phyloP scores from a whole-genome alignment of 2,329 filamentous ascomycete species.

The Diaporthe batatas region DNA sequence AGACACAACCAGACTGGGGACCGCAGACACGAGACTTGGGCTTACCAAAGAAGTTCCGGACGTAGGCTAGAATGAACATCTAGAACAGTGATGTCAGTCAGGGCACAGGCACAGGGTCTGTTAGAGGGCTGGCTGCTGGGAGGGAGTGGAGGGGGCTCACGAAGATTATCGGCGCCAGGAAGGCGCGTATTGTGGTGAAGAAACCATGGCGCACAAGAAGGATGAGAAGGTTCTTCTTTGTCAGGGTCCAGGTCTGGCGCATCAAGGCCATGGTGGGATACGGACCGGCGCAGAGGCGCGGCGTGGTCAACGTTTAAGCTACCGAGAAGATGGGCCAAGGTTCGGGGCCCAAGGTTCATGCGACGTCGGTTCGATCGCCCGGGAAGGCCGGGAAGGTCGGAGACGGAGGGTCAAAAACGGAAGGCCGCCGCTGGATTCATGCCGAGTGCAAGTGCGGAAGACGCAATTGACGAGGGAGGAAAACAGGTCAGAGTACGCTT shows the following conservation, averaged over 20 bases:
- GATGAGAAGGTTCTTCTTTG: constrained; percentile 73
- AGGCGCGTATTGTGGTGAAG: constrained; percentile 65
- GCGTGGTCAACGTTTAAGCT: constrained; percentile 17
- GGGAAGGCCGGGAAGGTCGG: constrained; percentile 8
- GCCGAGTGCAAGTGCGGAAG: background rate
- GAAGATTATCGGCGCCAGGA: constrained; percentile 57
- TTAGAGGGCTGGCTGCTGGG: background rate
- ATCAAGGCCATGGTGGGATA: constrained; percentile 61
- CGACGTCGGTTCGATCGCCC: constrained; percentile 21
- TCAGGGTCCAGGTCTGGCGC: constrained; percentile 72
- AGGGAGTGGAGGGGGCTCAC: constrained; percentile 36
- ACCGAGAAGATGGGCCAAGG: constrained; percentile 23
- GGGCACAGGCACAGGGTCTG: no score
- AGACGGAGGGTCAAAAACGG: constrained; percentile 20
- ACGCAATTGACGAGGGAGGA: background rate
- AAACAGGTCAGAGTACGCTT: constrained; percentile 1
- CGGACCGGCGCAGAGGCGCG: constrained; percentile 7
- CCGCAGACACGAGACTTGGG: background rate
- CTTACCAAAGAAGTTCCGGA: background rate
- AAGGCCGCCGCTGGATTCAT: background rate
- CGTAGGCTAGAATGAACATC: constrained; percentile 58
- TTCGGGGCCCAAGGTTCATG: constrained; percentile 24
- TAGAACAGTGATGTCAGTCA: constrained; percentile 20
- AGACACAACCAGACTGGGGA: background rate
- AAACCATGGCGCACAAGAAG: constrained; percentile 66